Evolutionary conservation across 2,329 filamentous ascomycete genomes (phyloP).

Genomic region (Aspergillus vadensis): DNA sequence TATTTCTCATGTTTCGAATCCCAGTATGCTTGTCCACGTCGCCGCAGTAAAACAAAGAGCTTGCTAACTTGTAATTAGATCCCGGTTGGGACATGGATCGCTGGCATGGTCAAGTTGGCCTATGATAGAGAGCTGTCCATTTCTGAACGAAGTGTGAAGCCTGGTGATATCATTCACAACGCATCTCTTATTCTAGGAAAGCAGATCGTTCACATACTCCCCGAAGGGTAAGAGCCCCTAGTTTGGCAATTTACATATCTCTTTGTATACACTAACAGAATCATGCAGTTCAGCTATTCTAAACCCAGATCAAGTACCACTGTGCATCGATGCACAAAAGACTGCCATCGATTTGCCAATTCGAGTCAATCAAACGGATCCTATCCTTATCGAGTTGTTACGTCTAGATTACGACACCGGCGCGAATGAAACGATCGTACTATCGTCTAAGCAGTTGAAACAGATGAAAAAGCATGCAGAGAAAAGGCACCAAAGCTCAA

Average conservation of each 20-base stretch:
- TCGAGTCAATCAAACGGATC: constrained; percentile 89
- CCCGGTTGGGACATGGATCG: constrained; percentile 72
- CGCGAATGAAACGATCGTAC: constrained; percentile 74
- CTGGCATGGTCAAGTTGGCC: constrained; percentile 74
- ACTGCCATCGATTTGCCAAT: constrained; percentile 72
- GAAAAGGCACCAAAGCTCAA: constrained; percentile 55
- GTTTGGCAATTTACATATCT: background rate
- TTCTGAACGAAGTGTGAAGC: constrained; percentile 89
- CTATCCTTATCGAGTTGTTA: constrained; percentile 83
- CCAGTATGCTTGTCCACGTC: constrained; percentile 55
- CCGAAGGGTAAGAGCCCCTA: constrained; percentile 69
- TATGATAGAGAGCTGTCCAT: constrained; percentile 93
- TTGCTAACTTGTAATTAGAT: constrained; percentile 51
- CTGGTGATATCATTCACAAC: constrained; percentile 84
- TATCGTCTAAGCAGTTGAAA: constrained; percentile 73
- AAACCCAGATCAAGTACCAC: constrained; percentile 77
- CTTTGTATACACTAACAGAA: constrained; percentile 28
- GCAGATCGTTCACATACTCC: constrained; percentile 96
- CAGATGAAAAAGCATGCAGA: constrained; percentile 70
- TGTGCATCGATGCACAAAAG: constrained; percentile 72
- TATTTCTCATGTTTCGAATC: constrained; percentile 90
- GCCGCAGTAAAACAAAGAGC: constrained; percentile 11
- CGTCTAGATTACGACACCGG: constrained; percentile 83
- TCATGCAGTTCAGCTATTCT: constrained; percentile 71
- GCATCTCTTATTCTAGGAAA: constrained; percentile 91